Evolutionary conservation across 1,284 basidiomycete genomes (phyloP).

Genomic region (Apiotrichum gamsii): DNA sequence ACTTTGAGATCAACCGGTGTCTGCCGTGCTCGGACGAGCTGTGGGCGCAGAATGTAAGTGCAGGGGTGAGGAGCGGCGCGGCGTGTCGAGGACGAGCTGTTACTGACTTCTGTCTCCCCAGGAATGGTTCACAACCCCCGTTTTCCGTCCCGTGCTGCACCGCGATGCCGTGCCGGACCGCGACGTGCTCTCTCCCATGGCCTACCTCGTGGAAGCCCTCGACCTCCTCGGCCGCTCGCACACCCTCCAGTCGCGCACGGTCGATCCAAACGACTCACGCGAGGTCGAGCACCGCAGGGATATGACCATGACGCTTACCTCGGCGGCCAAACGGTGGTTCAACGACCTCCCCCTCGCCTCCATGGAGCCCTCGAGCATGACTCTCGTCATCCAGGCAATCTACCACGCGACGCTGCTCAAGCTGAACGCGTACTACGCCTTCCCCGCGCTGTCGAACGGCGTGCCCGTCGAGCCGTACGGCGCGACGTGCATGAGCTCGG

Average conservation of each 20-base stretch:
- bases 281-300: constrained; percentile 38
- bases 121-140: constrained; percentile 40
- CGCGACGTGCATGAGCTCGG: constrained; percentile 31
- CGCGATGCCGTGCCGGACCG: constrained; percentile 19
- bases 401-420: constrained; percentile 46
- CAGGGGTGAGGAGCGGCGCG: too few relatives aligned
- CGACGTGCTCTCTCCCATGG: constrained; percentile 34
- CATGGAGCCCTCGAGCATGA: constrained; percentile 22
- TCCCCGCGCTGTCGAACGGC: constrained; percentile 40
- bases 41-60: constrained; percentile 38
- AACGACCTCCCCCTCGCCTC: constrained; percentile 18
- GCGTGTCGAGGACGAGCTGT: too few relatives aligned
- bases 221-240: constrained; percentile 44
- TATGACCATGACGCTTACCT: constrained; percentile 34
- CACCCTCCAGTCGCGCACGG: constrained; percentile 37
- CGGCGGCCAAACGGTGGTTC: constrained; percentile 39
- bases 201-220: constrained; percentile 44
- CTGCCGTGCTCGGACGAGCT: constrained; percentile 41
- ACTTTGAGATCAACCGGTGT: constrained; percentile 41
- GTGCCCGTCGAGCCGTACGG: constrained; percentile 41
- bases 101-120: too few relatives aligned
- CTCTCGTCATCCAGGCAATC: constrained; percentile 42
- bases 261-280: constrained; percentile 37
- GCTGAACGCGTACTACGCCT: constrained; percentile 46
- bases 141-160: constrained; percentile 37